Evolutionary conservation across 2,329 filamentous ascomycete species (phyloP).

Genomic region (Mollisiaceae sp.): DNA sequence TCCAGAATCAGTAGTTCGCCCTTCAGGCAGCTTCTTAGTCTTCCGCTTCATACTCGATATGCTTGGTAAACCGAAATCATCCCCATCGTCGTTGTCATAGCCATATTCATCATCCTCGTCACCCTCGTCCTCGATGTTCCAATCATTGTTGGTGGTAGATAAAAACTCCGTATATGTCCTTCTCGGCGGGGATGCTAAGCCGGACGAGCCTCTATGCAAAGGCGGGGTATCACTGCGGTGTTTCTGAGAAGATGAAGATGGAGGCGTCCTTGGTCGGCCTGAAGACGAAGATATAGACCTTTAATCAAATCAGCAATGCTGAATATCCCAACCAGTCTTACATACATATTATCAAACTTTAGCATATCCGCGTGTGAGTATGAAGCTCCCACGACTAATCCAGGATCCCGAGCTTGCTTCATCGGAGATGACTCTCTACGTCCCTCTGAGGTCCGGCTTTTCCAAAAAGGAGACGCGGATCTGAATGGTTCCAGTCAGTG

Average conservation of each 20-base stretch:
- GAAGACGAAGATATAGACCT: slow-evolving; percentile 65
- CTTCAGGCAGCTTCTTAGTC: slow-evolving; percentile 48
- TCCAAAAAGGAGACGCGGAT: slow-evolving; percentile 90
- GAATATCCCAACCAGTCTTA: slow-evolving; percentile 20
- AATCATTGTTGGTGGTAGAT: slow-evolving; percentile 81
- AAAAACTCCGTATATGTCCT: slow-evolving; percentile 82
- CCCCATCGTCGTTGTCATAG: slow-evolving; percentile 84
- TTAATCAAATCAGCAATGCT: slow-evolving; percentile 20
- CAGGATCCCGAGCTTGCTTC: slow-evolving; percentile 63
- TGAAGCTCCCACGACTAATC: slow-evolving; percentile 86
- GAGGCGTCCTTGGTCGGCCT: slow-evolving; percentile 77
- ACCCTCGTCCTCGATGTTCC: slow-evolving; percentile 75
- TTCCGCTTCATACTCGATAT: slow-evolving; percentile 89
- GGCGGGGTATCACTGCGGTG: slow-evolving; percentile 62
- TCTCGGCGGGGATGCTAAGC: slow-evolving; percentile 66
- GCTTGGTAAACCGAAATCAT: slow-evolving; percentile 94
- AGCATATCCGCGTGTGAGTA: slow-evolving; percentile 97
- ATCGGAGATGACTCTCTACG: slow-evolving; percentile 59
- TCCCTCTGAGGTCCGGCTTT: slow-evolving; percentile 60
- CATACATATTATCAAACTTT: slow-evolving; percentile 82
- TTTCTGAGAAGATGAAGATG: slow-evolving; percentile 61
- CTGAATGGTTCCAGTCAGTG: slow-evolving; percentile 54
- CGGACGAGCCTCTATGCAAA: slow-evolving; percentile 55
- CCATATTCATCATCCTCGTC: slow-evolving; percentile 73
- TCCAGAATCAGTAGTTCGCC: slow-evolving; percentile 27